These are phyloP conservation scores for Carex parvula DNA, from an alignment of 176 grass and related monocot genomes.

Conservation along the genomic window DNA sequence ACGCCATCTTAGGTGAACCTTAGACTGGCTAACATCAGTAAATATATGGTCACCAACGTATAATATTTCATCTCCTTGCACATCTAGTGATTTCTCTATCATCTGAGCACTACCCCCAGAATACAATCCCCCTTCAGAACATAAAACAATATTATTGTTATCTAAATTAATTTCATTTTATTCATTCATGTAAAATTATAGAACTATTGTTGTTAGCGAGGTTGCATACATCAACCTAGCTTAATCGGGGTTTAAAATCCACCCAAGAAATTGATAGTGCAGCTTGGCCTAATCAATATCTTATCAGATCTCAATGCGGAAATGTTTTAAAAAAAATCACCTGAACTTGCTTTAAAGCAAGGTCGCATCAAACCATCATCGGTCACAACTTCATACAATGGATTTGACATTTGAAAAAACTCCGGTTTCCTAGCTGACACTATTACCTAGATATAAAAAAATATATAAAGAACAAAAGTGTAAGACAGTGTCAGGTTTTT, in stretches of 20 bases:
- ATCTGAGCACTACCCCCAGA: constrained; percentile 96
- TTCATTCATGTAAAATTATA: not conserved
- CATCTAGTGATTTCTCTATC: constrained; percentile 86
- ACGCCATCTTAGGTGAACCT: constrained; percentile 97
- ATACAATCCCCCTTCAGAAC: constrained; percentile 79
- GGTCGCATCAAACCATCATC: constrained; percentile 84
- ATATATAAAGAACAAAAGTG: not conserved
- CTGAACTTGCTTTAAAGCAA: constrained; percentile 88
- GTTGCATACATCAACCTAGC: not conserved
- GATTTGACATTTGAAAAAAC: constrained; percentile 86
- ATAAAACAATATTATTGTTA: constrained; percentile 15
- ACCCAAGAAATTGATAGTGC: not conserved
- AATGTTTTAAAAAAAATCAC: constrained; percentile 31
- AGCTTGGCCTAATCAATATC: not conserved
- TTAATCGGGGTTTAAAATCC: not conserved
- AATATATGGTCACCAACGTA: constrained; percentile 98
- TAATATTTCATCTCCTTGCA: constrained; percentile 94
- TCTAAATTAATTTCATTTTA: constrained; percentile 3
- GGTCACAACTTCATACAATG: constrained; percentile 87
- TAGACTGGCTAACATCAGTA: constrained; percentile 97
- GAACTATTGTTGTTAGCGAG: not conserved
- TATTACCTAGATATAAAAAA: constrained; percentile 62
- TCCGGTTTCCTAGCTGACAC: constrained; percentile 91
- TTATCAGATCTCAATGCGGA: not conserved
- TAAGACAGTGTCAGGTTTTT: not conserved